Base-by-base conservation (phyloP, 2,329 filamentous ascomycete species). In the Penicillium decumbens region DNA sequence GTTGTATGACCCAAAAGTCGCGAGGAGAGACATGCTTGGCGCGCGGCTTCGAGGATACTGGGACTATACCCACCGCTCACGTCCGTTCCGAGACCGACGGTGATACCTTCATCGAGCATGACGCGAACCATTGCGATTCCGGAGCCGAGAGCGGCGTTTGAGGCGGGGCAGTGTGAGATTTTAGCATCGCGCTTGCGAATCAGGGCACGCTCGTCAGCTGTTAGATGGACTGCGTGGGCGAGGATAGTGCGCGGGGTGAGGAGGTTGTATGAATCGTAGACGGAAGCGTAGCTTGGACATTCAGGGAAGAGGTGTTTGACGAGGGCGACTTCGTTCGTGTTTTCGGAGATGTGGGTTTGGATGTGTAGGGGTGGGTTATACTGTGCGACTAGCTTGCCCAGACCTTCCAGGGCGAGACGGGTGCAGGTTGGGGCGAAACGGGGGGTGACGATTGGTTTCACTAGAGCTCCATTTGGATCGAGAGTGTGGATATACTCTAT, bases 321-420 rank as follows among this genome's bases (percentile, higher is more conserved):
- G 0, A 95, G 79, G 3, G 73, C 74, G 32, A 92, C 75, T 72
- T 97, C 92, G 58, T 75, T 74, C 10, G 71, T 73, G 69, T 95
- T 96, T 68, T 97, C 92, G 0, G 85, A 87, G 47, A 97, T 82
- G 71, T 97, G 92, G 6, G 92, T 96, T 73, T 97, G 92, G 32
- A 91, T 77, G 39, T 67, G 59, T 4, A 71, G 50, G 0, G 86
- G 85, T 3, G 92, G 74, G 24, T 76, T 71, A 3, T 79, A 82
- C 45, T 84, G 77, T 6, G 71, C 69, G 5, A 86, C 85, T 4
- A 96, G 71, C 1, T 72, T 64, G 0, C 85, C 88, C 4, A 96
- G 78, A 0, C 71, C 75, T 0, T 65, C 59, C 65, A 97, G 79
- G n/a, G 81, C 75, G 2, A 68, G 65, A 0, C 62, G 49, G 0